Base-by-base conservation (phyloP, 345 rosid species). In the Aquilaria yunnanensis region DNA sequence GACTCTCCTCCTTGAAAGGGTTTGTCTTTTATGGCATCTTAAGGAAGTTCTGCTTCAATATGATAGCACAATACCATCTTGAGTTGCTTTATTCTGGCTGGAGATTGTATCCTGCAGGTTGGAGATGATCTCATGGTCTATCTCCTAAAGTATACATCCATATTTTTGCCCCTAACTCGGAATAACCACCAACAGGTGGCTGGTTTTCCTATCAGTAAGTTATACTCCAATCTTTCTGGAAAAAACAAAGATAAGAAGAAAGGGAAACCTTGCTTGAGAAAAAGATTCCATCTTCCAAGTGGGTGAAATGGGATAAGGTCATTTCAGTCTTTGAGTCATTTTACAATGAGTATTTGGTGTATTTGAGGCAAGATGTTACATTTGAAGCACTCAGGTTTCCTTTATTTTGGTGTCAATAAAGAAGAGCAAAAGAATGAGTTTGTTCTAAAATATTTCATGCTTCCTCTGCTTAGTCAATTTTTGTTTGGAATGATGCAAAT, bases 1-100 rank as follows among this genome's bases (percentile, higher is more conserved):
- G 97, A 70, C 65, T 65, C 78, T 85, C 72, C 87, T 92, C 57
- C 66, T 82, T 46, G 64, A 68, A 67, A 79, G 98, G 88, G 98
- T 92, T 73, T 64, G 72, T 61, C 3, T 37, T 37, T 37, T 37
- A 37, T 37, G 43, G 43, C 8, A 5, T 37, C 43, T 37, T 37
- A 5, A 37, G 47, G 41, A 29, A 29, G 58, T 34, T 37, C 41
- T 23, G 9, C 3, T 41, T 66, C 54, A 54, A 47, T n/a, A 37
- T 4, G 43, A 37, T 5, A 5, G 5, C 43, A 37, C 2, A 37
- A 5, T 67, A 2, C 34, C 54, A 32, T 16, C 11, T 10, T n/a
- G 34, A 51, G 54, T 45, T 5, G 57, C 9, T 31, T 1, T 60
- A 32, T 51, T 48, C 29, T 59, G 11, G 62, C 34, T 41, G 5